Evolutionary conservation across 2,329 filamentous ascomycete species (phyloP), one percentile per base, ranked within the genome.

Genomic region (Fusarium robinianum): DNA sequence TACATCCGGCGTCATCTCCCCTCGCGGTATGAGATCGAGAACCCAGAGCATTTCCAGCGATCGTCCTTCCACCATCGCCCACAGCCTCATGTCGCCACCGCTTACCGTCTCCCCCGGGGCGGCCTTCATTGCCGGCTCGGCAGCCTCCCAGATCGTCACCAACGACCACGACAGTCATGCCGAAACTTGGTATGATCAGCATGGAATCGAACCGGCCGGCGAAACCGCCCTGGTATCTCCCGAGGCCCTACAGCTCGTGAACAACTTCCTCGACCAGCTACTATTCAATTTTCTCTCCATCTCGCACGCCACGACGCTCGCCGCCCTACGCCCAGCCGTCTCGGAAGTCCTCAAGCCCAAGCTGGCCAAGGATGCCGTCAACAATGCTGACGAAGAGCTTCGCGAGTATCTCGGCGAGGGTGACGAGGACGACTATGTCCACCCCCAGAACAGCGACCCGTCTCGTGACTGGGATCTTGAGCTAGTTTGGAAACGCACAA

Each of bases 201-300:
- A 87, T 55, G 81, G 81, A 36, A 77, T 85, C 41, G 80, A 84
- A 54, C 78, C 81, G 1, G 79, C 80, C 5, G 77, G 78, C 44
- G 85, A 88, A 56, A 82, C 85, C 12, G 87, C 87, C 12, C 66
- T 86, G 34, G 87, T 96, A 44, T 85, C 90, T 1, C 75, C 79
- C 3, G 78, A 80, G 18, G 88, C 94, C 1, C 74, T 97, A 24
- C 77, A 78, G 27, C 79, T 95, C 8, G 80, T 96, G 63, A 99
- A 99, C 71, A 84, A 80, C 60, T 99, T 99, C 64, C 80, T 99
- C 51, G 94, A 99, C 67, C 89, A 96, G 64, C 76, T 97, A 5
- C 79, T 99, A 5, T 96, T 91, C 74, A 92, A 89, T 62, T 87
- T 97, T 51, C 80, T 99, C n/a, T 82, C 84, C 17, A 75, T 82